Base-by-base conservation (phyloP, 140 eudicot genomes). In the Senecio squalidus region DNA sequence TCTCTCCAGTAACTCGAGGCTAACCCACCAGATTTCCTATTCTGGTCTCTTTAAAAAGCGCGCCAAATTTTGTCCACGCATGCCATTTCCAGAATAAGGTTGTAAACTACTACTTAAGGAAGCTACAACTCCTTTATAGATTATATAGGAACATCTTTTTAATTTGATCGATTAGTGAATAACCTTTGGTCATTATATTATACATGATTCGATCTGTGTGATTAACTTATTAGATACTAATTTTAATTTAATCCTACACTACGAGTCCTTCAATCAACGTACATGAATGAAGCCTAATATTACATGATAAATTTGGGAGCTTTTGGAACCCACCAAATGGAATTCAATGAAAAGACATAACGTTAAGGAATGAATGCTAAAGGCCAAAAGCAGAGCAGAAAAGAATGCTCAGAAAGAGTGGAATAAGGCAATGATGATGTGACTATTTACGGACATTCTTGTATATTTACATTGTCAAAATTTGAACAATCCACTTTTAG, bases 361-460 rank as follows among this genome's bases (percentile, higher is more conserved):
- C 55, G 27, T 43, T 41, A 43, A 60, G 27, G 22, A 5, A 26
- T 44, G 38, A 16, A 23, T 16, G 46, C 46, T 18, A 50, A 51
- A 2, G 26, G n/a, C n/a, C 29, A 8, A 52, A 64, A 36, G 51
- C 15, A 13, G 28, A 6, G 10, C 18, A 43, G 26, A 24, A 23
- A 29, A 46, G 14, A 48, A 33, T 26, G 45, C 15, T 13, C 34
- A 63, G 8, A 9, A 1, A 50, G 17, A 23, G 40, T 14, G 59
- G n/a, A 30, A 33, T 8, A 9, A 26, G 13, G 44, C 17, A 60
- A 64, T 51, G 30, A 18, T 15, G 27, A 24, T 50, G 50, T 10
- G 70, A 64, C 58, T 36, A 23, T 51, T 50, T 52, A 65, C 17
- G 27, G 52, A n/a, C 63, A 53, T 66, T 53, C n/a, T 38, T 53